These are phyloP conservation scores for Boletellus emodensis DNA, from an alignment of 768 basidiomycete genomes.

Conservation along the genomic window DNA sequence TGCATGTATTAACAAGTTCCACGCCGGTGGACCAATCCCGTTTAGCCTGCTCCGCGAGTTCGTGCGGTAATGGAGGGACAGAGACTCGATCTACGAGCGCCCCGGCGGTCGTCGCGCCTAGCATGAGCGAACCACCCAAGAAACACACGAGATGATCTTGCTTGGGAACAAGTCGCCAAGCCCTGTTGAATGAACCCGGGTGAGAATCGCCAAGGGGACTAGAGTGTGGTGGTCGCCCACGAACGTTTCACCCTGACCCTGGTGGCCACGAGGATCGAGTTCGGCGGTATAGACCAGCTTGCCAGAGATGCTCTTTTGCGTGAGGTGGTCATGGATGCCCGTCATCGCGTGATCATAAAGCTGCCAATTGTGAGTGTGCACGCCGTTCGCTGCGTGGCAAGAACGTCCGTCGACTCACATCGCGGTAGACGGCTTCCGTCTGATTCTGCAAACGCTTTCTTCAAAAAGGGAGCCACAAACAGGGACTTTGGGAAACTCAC, in stretches of 20 bases:
- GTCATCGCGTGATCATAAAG: conserved; percentile 90
- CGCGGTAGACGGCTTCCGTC: conserved; percentile 72
- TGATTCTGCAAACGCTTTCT: conserved; percentile 45
- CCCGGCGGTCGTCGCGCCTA: conserved; percentile 75
- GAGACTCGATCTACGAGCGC: conserved; percentile 51
- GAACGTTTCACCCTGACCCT: conserved; percentile 32
- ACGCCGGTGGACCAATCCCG: conserved; percentile 82
- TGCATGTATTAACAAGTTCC: conserved; percentile 83
- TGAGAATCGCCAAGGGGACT: conserved; percentile 6
- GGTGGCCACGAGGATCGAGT: conserved; percentile 54
- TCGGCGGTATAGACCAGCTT: conserved; percentile 79
- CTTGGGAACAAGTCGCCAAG: conserved; percentile 76
- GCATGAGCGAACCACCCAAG: conserved; percentile 86
- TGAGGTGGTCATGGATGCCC: conserved; percentile 70
- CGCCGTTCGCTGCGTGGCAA: not conserved
- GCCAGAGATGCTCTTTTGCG: conserved; percentile 56
- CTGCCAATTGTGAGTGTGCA: conserved; percentile 35
- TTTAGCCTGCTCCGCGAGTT: conserved; percentile 57
- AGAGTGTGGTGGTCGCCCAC: conserved; percentile 12
- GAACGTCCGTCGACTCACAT: conserved; percentile 41
- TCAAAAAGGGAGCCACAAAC: not conserved
- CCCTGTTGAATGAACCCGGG: conserved; percentile 34
- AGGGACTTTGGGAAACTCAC: conserved; percentile 16
- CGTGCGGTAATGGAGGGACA: conserved; percentile 59
- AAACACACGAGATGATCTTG: conserved; percentile 98